phyloP scores from a whole-genome alignment of 1,139 yeast species.

The Arxiozyma bovina region DNA sequence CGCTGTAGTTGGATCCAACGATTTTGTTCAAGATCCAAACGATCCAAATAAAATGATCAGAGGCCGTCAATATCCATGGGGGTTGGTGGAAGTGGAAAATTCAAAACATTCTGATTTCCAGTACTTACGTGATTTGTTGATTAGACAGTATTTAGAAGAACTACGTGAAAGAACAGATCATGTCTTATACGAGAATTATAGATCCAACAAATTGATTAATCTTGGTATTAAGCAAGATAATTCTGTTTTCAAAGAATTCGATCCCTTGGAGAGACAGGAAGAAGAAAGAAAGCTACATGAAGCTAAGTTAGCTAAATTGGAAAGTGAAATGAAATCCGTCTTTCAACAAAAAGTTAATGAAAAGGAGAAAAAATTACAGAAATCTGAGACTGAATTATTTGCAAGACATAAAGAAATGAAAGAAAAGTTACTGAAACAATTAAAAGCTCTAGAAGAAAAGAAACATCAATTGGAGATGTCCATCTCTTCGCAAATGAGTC shows the following conservation, averaged over 20 bases:
- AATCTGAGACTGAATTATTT: constrained; percentile 94
- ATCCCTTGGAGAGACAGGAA: constrained; percentile 85
- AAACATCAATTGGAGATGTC: constrained; percentile 70
- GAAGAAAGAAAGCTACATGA: constrained; percentile 92
- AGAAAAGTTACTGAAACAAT: constrained; percentile 82
- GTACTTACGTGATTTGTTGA: constrained; percentile 78
- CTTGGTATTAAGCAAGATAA: constrained; percentile 93
- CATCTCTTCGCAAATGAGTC: constrained; percentile 36
- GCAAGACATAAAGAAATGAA: constrained; percentile 96
- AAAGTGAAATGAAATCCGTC: constrained; percentile 91
- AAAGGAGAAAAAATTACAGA: constrained; percentile 94
- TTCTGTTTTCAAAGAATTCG: constrained; percentile 85
- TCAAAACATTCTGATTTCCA: constrained; percentile 91
- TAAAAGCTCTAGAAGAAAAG: constrained; percentile 83
- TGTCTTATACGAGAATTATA: constrained; percentile 75
- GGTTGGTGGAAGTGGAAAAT: constrained; percentile 90
- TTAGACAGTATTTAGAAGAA: constrained; percentile 89
- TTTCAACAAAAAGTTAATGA: constrained; percentile 95
- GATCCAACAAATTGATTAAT: constrained; percentile 68
- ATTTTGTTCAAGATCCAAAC: constrained; percentile 59
- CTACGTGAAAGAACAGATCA: constrained; percentile 79
- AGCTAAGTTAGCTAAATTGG: constrained; percentile 89
- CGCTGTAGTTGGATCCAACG: constrained; percentile 89
- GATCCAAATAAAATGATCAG: constrained; percentile 61
- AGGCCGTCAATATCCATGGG: constrained; percentile 98